A percentile compares a stretch with the other conserved stretches of the same genome.
Evolutionary conservation across 2,329 filamentous ascomycete species (phyloP).

Genomic region (Chaetomiaceae sp.): DNA sequence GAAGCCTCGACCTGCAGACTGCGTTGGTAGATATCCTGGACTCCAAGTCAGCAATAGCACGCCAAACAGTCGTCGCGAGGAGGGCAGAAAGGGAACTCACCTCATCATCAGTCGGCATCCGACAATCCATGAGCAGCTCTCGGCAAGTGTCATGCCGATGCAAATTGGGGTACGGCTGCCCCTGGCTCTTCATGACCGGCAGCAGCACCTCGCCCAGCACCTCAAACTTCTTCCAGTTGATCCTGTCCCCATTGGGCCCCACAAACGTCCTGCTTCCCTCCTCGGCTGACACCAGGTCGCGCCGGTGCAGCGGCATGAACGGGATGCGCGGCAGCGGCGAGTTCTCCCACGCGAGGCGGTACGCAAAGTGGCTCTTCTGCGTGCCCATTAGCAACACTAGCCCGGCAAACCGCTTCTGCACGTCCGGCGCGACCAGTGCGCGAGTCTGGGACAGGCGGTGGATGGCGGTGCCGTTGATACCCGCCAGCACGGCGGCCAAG

Average conservation of each 20-base stretch:
- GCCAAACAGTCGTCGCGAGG: not conserved
- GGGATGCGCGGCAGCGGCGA: conserved; percentile 86
- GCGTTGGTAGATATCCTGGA: conserved; percentile 59
- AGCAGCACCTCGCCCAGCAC: conserved; percentile 89
- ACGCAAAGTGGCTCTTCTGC: conserved; percentile 88
- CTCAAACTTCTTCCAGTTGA: conserved; percentile 99
- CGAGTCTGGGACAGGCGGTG: conserved; percentile 78
- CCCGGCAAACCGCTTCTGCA: conserved; percentile 80
- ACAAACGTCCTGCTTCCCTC: conserved; percentile 90
- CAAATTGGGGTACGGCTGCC: conserved; percentile 71
- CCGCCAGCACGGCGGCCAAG: conserved; percentile 87
- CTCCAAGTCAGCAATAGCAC: conserved; percentile 10
- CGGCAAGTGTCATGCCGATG: conserved; percentile 64
- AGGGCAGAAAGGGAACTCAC: conserved; percentile 47
- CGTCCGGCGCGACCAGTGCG: conserved; percentile 64
- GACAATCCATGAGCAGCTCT: conserved; percentile 74
- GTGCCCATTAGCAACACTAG: conserved; percentile 90
- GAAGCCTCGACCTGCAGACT: conserved; percentile 56
- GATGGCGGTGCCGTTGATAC: conserved; percentile 82
- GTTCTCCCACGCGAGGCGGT: conserved; percentile 97
- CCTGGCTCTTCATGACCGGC: conserved; percentile 87
- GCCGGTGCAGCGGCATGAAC: conserved; percentile 82
- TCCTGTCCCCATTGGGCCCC: conserved; percentile 64
- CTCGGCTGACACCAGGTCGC: conserved; percentile 87
- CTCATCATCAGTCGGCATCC: conserved; percentile 81